Conservation (phyloP, 768 basidiomycete genomes). For the Roridomyces roridus region DNA sequence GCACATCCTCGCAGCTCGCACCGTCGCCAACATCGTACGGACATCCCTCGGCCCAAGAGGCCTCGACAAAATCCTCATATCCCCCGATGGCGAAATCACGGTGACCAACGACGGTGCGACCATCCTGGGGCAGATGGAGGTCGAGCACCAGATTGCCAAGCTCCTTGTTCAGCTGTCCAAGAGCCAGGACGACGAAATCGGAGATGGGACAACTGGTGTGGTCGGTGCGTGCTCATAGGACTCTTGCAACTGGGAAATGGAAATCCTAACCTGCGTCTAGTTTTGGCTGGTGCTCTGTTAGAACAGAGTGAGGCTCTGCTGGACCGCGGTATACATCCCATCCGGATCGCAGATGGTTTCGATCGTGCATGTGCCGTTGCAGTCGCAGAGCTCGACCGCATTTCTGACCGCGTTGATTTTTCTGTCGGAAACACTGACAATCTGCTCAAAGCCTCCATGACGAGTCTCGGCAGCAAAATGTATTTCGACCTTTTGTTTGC, state of each 20-base stretch:
- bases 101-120: constrained; percentile 99
- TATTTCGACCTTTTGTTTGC: constrained; percentile 35
- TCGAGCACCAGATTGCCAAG: constrained; percentile 99
- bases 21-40: constrained; percentile 93
- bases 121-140: constrained; percentile 98
- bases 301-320: constrained; percentile 95
- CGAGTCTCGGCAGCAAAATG: constrained; percentile 98
- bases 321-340: constrained; percentile 99
- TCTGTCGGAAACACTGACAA: constrained; percentile 83
- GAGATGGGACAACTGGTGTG: constrained; percentile 98
- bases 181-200: constrained; percentile 99
- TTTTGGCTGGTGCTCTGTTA: constrained; percentile 95
- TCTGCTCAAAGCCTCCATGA: constrained; percentile 93
- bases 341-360: constrained; percentile 98
- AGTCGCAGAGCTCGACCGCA: constrained; percentile 86
- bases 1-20: constrained; percentile 94
- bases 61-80: constrained; percentile 93
- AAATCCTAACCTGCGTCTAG: constrained; percentile 44
- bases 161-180: constrained; percentile 95
- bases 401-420: constrained; percentile 90
- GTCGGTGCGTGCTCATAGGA: constrained; percentile 88
- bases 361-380: constrained; percentile 93
- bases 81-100: constrained; percentile 97
- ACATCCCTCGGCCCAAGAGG: constrained; percentile 96
- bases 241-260: too few species aligned